Base-by-base conservation (phyloP, 257 asterid genomes). In the Gentiana straminea region DNA sequence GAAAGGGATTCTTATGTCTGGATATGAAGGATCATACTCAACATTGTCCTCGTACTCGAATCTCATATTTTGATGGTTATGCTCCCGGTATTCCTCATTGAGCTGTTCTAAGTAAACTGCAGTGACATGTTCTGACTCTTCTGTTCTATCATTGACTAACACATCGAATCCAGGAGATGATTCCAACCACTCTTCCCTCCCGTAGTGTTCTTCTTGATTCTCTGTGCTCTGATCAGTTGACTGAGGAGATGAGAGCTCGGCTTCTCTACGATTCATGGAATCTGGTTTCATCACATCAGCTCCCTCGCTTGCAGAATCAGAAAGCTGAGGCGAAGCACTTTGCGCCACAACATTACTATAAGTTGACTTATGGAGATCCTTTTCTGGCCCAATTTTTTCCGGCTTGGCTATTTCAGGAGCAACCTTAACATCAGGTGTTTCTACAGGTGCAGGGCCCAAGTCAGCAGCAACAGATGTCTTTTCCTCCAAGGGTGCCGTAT, bases 121-220 rank as follows among this genome's bases (percentile, higher is more conserved):
- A 52, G 68, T 75, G 55, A 55, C 78, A 38, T 65, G 63, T 39
- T 35, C 56, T 52, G 55, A 56, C 7, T 64, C 74, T 54, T 64
- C 70, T 8, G 74, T 39, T 58, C 68, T 6, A 68, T 68, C 62
- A 55, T 61, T 63, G 43, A 75, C 77, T 50, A 75, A 70, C 57
- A 71, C 77, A 68, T 75, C 81, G 59, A 75, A 70, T 4, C 77
- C 76, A 33, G 77, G 77, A 59, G 77, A 64, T 37, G 79, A 69
- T 49, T 73, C 79, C 62, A 61, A 53, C 73, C 66, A 49, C 49
- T 74, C 79, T 34, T 65, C 79, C 55, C 59, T 52, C 75, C 66
- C 68, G 32, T 49, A 7, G 4, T 52, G 54, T 8, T 58, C 65
- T 47, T 53, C 44, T 55, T 66, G 63, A 52, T 70, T 59, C 13